Base-by-base conservation (phyloP, 768 basidiomycete species). In the Porphyrellus cyaneotinctus region DNA sequence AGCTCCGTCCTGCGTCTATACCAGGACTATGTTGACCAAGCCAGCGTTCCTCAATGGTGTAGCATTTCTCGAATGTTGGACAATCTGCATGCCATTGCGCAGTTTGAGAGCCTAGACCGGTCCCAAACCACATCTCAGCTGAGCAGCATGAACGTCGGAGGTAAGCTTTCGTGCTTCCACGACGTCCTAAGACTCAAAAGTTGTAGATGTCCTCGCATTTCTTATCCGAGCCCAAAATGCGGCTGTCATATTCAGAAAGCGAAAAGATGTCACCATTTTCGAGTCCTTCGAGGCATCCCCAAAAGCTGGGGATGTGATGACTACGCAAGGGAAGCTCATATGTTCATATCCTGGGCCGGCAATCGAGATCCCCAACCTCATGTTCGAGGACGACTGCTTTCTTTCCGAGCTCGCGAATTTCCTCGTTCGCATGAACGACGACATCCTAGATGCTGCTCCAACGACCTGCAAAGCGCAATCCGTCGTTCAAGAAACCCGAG, bases 271-370 rank as follows among this genome's bases (percentile, higher is more conserved):
- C 10, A 71, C 72, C 17, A 54, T 68, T 20, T 72, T 77, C 50
- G 80, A 82, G 53, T 62, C 64, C 8, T 82, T 82, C 48, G 75
- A 80, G 54, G 66, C 74, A 17, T 74, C 75, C 4, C 72, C 77
- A 1, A 58, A 59, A 18, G 57, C 68, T 3, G 59, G 56, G 12
- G 53, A 54, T 7, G 69, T 82, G 20, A 75, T 77, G 64, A 59
- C 53, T 3, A 47, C 69, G 0, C 54, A 60, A 35, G 78, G 78
- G 28, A 79, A 78, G 49, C 69, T 82, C 2, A 20, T 74, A 4
- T 71, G 74, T 20, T 71, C 69, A 0, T 81, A 71, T 58, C 80
- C 79, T 15, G 74, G 73, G 0, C 74, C 76, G 8, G 74, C 77
- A 2, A 65, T 78, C 32, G 47, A 69, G n/a, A 26, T 81, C 24